phyloP scores from a whole-genome alignment of 176 grass and related monocot species.

The Leersia perrieri region DNA sequence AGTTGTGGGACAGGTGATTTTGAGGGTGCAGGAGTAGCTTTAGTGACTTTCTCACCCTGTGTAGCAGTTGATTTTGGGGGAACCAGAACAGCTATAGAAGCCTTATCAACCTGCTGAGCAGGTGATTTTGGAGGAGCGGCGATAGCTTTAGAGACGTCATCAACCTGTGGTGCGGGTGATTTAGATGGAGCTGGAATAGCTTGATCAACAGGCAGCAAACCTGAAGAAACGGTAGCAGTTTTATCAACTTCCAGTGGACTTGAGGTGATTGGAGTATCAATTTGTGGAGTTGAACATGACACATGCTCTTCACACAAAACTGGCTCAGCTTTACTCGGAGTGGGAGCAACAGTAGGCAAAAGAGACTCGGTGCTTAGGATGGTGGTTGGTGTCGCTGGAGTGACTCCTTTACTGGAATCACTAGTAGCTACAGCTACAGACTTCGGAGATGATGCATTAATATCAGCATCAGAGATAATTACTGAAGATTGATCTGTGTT shows the following conservation, averaged over 20 bases:
- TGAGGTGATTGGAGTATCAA: slow-evolving; percentile 15
- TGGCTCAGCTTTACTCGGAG: slow-evolving; percentile 27
- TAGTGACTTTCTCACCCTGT: slow-evolving; percentile 34
- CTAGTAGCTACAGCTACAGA: slow-evolving; percentile 17
- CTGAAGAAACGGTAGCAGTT: slow-evolving; percentile 12
- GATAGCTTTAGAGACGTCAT: slow-evolving; percentile 9
- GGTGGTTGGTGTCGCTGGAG: slow-evolving; percentile 21
- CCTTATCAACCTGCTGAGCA: not conserved
- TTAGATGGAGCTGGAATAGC: not conserved
- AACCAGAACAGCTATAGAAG: slow-evolving; percentile 24
- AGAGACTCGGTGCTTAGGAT: slow-evolving; percentile 25
- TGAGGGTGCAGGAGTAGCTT: slow-evolving; percentile 17
- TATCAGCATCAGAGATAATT: slow-evolving; percentile 29
- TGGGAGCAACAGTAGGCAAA: slow-evolving; percentile 24
- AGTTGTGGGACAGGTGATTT: slow-evolving; percentile 31
- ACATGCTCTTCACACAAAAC: slow-evolving; percentile 32
- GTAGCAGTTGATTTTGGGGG: slow-evolving; percentile 30
- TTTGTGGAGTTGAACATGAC: slow-evolving; percentile 36
- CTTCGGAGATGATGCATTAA: slow-evolving; percentile 11
- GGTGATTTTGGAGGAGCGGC: slow-evolving; percentile 12
- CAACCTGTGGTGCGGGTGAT: not conserved
- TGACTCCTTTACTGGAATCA: not conserved
- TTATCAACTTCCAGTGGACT: slow-evolving; percentile 27
- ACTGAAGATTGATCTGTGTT: slow-evolving; percentile 16
- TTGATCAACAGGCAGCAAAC: not conserved